These are phyloP conservation scores for Malassezia pachydermatis DNA, from an alignment of 1,284 basidiomycete species.

Conservation along the genomic window DNA sequence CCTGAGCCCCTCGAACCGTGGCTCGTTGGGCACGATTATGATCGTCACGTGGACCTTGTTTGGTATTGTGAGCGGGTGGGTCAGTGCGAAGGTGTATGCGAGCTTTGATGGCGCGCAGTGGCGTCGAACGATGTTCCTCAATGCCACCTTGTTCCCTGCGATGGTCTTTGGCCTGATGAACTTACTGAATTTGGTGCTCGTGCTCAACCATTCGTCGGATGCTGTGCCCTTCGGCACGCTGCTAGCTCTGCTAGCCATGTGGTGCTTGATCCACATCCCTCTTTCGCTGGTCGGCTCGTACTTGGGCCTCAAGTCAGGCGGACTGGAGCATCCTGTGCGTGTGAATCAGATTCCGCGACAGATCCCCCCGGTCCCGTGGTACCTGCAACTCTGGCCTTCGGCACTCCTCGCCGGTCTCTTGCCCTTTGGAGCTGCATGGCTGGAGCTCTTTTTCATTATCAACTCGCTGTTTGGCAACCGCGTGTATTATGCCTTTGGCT, in stretches of 20 bases:
- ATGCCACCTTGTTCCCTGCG: conserved; percentile 79
- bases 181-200: conserved; percentile 51
- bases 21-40: conserved; percentile 88
- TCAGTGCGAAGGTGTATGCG: conserved; percentile 71
- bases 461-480: conserved; percentile 86
- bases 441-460: conserved; percentile 88
- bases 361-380: conserved; percentile 49
- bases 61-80: conserved; percentile 78
- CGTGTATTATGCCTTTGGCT: conserved; percentile 58
- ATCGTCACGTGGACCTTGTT: conserved; percentile 92
- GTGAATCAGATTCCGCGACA: conserved; percentile 74
- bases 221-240: conserved; percentile 92
- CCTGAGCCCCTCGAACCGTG: conserved; percentile 87
- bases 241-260: conserved; percentile 75
- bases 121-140: conserved; percentile 73
- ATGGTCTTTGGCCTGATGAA: conserved; percentile 50
- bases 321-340: conserved; percentile 70
- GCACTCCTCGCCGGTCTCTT: conserved; percentile 77
- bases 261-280: conserved; percentile 89
- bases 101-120: conserved; percentile 71
- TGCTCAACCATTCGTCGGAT: conserved; percentile 76
- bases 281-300: conserved; percentile 55
- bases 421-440: conserved; percentile 91
- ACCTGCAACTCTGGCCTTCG: conserved; percentile 55
- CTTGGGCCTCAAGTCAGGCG: conserved; percentile 77